phyloP scores from a whole-genome alignment of 768 basidiomycete genomes.

The Wakefieldia striispora region DNA sequence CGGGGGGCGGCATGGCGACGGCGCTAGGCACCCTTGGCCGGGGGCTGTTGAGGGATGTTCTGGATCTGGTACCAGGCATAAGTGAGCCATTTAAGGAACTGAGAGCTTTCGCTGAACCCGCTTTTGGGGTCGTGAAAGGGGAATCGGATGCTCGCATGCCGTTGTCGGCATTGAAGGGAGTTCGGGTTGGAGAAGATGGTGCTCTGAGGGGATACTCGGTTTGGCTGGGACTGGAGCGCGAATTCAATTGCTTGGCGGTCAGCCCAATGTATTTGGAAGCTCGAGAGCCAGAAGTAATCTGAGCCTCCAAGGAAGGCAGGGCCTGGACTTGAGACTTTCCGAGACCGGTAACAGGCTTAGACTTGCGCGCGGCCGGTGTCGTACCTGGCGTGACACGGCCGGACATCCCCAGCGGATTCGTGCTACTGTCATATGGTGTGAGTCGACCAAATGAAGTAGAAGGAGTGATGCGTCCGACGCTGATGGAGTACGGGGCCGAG shows the following conservation, averaged over 20 bases:
- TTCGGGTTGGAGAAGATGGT: slow-evolving; percentile 37
- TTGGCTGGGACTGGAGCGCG: slow-evolving; percentile 29
- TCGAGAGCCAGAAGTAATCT: slow-evolving; percentile 78
- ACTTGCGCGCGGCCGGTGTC: slow-evolving; percentile 32
- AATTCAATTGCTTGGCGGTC: slow-evolving; percentile 78
- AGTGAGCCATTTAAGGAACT: slow-evolving; percentile 13
- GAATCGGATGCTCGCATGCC: slow-evolving; percentile 42
- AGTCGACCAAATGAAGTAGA: slow-evolving; percentile 47
- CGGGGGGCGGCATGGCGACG: slow-evolving; percentile 80
- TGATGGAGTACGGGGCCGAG: slow-evolving; percentile 35
- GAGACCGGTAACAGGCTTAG: slow-evolving; percentile 30
- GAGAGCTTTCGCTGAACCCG: slow-evolving; percentile 35
- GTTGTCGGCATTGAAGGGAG: slow-evolving; percentile 37
- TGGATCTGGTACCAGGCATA: slow-evolving; percentile 27
- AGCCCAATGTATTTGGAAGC: slow-evolving; percentile 82
- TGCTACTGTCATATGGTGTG: slow-evolving; percentile 32
- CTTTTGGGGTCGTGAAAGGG: slow-evolving; percentile 69
- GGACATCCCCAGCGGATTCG: slow-evolving; percentile 28
- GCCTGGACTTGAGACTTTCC: slow-evolving; percentile 33
- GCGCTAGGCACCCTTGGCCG: slow-evolving; percentile 67
- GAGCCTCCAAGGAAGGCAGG: slow-evolving; percentile 29
- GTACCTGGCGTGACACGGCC: slow-evolving; percentile 50
- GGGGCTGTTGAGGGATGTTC: slow-evolving; percentile 46
- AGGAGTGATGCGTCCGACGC: slow-evolving; percentile 56
- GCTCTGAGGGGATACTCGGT: slow-evolving; percentile 25